These are phyloP conservation scores for Neonectria coccinea DNA, from an alignment of 2,329 filamentous ascomycete species.

Conservation along the genomic window DNA sequence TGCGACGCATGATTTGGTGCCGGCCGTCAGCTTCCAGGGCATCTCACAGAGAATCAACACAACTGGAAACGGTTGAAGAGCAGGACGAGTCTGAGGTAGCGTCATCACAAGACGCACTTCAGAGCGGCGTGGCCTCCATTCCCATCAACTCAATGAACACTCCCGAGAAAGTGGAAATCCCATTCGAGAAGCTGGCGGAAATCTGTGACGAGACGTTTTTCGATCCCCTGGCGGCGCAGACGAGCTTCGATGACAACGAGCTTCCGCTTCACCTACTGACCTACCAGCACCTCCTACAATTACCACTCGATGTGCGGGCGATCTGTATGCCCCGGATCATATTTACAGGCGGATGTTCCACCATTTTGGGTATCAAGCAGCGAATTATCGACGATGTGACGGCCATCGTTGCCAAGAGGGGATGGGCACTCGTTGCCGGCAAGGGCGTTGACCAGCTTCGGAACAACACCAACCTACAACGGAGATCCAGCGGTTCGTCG, in stretches of 20 bases:
- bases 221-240: slow-evolving; percentile 60
- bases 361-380: slow-evolving; percentile 81
- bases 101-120: slow-evolving; percentile 35
- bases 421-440: slow-evolving; percentile 83
- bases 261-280: slow-evolving; percentile 80
- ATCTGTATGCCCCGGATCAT: slow-evolving; percentile 90
- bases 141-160: slow-evolving; percentile 61
- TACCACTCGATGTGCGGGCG: slow-evolving; percentile 85
- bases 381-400: slow-evolving; percentile 82
- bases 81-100: slow-evolving; percentile 65
- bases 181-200: slow-evolving; percentile 77
- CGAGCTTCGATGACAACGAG: slow-evolving; percentile 87
- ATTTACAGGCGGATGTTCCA: slow-evolving; percentile 84
- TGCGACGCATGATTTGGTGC: slow-evolving; percentile 84
- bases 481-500: slow-evolving; percentile 44
- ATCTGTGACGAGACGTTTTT: slow-evolving; percentile 84
- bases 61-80: slow-evolving; percentile 64
- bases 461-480: slow-evolving; percentile 57
- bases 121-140: slow-evolving; percentile 53
- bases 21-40: slow-evolving; percentile 49
- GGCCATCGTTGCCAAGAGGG: slow-evolving; percentile 72
- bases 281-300: slow-evolving; percentile 78
- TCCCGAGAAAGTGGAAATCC: slow-evolving; percentile 70
- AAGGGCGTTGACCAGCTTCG: slow-evolving; percentile 71
- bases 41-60: slow-evolving; percentile 53